Percentiles rank a stretch among this genome's conserved stretches.
Evolutionary conservation across 1,284 basidiomycete genomes (phyloP).

Genomic region (Sutorius eximius): DNA sequence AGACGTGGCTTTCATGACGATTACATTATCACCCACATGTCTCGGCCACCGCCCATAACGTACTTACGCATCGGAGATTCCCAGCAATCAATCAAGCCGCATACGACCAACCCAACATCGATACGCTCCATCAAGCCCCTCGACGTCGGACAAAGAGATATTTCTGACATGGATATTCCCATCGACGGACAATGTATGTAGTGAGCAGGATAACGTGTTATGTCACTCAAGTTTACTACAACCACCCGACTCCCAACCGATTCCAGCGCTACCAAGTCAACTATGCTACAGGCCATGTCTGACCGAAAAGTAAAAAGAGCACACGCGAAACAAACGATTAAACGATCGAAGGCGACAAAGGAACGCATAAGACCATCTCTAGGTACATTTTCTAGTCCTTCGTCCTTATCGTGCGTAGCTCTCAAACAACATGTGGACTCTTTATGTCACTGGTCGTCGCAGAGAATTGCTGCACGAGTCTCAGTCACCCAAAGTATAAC

Average conservation of each 20-base stretch:
- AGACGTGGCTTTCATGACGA: too few relatives aligned
- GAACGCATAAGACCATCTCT: neutral
- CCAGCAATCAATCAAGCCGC: neutral
- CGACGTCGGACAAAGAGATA: neutral
- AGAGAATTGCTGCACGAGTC: slow-evolving; percentile 18
- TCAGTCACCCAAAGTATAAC: slow-evolving; percentile 2
- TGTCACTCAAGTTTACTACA: neutral
- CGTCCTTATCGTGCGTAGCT: neutral
- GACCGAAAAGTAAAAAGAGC: slow-evolving; percentile 4
- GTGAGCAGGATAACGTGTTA: neutral
- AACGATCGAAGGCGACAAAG: slow-evolving; percentile 9
- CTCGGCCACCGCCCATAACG: neutral
- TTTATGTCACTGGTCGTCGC: slow-evolving; percentile 16
- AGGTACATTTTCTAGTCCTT: slow-evolving; percentile 6
- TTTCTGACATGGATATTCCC: neutral
- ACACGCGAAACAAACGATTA: neutral
- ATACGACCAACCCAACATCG: too few relatives aligned
- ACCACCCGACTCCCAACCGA: slow-evolving; percentile 13
- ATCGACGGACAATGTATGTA: too few relatives aligned
- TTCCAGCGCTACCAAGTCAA: slow-evolving; percentile 14
- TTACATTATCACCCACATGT: neutral
- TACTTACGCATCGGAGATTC: neutral
- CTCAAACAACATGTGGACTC: slow-evolving; percentile 23
- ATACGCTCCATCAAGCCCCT: neutral
- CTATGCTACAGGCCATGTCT: slow-evolving; percentile 19